Percentiles rank a stretch among this genome's conserved stretches.
phyloP scores from a whole-genome alignment of 1,284 basidiomycete genomes.

The Microstroma glucosiphilum region DNA sequence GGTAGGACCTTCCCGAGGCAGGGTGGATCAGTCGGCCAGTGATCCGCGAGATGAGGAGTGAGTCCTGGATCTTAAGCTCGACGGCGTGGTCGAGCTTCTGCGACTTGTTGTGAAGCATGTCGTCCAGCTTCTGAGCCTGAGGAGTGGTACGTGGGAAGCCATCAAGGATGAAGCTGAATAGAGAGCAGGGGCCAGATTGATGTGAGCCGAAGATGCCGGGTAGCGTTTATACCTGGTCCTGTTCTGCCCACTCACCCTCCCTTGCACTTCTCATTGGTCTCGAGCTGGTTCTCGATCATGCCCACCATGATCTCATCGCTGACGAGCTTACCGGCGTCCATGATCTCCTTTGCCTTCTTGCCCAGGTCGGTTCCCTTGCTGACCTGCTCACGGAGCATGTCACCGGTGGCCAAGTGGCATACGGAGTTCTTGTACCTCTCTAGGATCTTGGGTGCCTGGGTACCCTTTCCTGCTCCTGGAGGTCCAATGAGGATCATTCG shows the following conservation, averaged over 20 bases:
- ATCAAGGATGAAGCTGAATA: slow-evolving; percentile 82
- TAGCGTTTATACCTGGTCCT: not conserved
- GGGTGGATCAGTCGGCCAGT: slow-evolving; percentile 92
- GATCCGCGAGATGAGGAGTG: slow-evolving; percentile 91
- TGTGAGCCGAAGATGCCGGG: slow-evolving; percentile 1
- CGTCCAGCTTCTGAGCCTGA: slow-evolving; percentile 94
- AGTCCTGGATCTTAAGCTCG: slow-evolving; percentile 86
- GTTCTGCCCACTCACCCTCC: slow-evolving; percentile 66
- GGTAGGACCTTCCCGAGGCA: slow-evolving; percentile 81
- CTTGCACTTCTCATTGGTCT: slow-evolving; percentile 84
- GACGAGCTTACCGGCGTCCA: slow-evolving; percentile 86
- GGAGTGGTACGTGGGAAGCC: slow-evolving; percentile 96
- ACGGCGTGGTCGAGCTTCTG: slow-evolving; percentile 82
- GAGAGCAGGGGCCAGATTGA: not conserved
- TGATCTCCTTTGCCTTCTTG: slow-evolving; percentile 89
- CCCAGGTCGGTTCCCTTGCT: slow-evolving; percentile 78
- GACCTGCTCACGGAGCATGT: slow-evolving; percentile 96
- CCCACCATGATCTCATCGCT: slow-evolving; percentile 93
- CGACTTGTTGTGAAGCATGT: slow-evolving; percentile 73
- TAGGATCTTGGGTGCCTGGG: slow-evolving; percentile 88
- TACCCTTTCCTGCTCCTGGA: slow-evolving; percentile 98
- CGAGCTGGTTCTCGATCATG: slow-evolving; percentile 94
- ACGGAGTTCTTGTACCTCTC: slow-evolving; percentile 75
- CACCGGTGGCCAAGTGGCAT: slow-evolving; percentile 95
- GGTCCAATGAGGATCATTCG: slow-evolving; percentile 90